Conservation (phyloP, 768 basidiomycete species). For the Hypholoma sublateritium region DNA sequence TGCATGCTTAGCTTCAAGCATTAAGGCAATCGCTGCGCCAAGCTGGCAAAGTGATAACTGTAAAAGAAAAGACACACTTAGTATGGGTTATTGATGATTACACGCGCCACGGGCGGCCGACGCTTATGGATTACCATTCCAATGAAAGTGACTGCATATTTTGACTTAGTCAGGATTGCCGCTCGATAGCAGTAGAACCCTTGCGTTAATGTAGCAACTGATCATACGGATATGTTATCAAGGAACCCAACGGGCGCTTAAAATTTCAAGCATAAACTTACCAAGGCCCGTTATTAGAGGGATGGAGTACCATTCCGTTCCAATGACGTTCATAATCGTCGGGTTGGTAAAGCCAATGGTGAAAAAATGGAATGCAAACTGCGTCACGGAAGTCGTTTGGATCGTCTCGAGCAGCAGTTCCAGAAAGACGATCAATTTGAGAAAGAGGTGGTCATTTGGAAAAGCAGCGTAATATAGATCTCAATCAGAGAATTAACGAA, state of each 20-base stretch:
- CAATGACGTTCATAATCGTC: not conserved
- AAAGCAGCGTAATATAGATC: not conserved
- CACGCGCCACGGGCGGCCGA: too few relatives aligned
- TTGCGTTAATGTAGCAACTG: not conserved
- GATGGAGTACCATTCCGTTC: not conserved
- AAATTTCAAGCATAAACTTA: not conserved
- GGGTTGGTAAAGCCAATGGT: too few relatives aligned
- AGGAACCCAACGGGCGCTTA: not conserved
- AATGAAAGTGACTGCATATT: not conserved
- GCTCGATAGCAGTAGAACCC: not conserved
- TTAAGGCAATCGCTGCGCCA: too few relatives aligned
- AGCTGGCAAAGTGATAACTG: too few relatives aligned
- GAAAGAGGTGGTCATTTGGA: not conserved
- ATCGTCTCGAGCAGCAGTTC: not conserved
- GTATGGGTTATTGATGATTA: too few relatives aligned
- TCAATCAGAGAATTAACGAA: not conserved
- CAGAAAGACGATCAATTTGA: not conserved
- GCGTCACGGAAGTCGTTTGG: not conserved
- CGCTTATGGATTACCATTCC: not conserved
- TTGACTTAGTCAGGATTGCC: not conserved
- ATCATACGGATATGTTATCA: not conserved
- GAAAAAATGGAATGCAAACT: not conserved
- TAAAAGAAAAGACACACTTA: too few relatives aligned
- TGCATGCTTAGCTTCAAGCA: too few relatives aligned
- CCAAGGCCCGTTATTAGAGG: not conserved